Base-by-base conservation (phyloP, 768 basidiomycete species). In the Collybia mongolica region DNA sequence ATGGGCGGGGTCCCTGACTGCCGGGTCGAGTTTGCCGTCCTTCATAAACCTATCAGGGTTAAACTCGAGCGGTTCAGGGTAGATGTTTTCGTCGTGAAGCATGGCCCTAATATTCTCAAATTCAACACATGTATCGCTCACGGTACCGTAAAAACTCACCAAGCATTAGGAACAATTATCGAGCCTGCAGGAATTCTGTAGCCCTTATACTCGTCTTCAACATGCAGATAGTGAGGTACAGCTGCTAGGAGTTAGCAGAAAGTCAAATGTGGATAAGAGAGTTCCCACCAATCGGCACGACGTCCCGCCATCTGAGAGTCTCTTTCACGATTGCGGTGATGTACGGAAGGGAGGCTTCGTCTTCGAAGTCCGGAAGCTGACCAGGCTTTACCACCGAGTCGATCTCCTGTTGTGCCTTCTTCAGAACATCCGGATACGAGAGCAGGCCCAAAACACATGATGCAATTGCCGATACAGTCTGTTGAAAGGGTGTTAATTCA, bases 161-260 rank as follows among this genome's bases (percentile, higher is more conserved):
- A 70, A 36, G 57, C 54, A 45, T 70, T 70, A 2, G 60, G 39
- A 26, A 70, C 51, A 39, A 68, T 46, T 12, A 65, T 56, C 3
- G 66, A 51, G 2, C 58, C 65, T 26, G 63, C 64, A 0, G 71
- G 72, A 22, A 75, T 70, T 44, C 54, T 38, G 44, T 70, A 69
- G 0, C 71, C 72, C 17, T 61, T 53, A 53, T 73, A 74, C 3
- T 61, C 51, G 47, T 72, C 68, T 5, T 72, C 71, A 8, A 59
- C 57, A 3, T 46, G 51, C 5, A 59, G 52, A 7, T 54, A 51
- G 53, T 70, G 72, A 12, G 68, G 65, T 6, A 69, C 22, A 15
- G 57, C 72, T 72, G 46, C 5, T 5, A 15, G 12, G 32, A 32
- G 42, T 19, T 7, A 49, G 15, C 22, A 17, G 20, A 20, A 2